These are phyloP conservation scores for Epithemia pelagica DNA, from an alignment of 108 stramenopile genomes.

Conservation along the genomic window DNA sequence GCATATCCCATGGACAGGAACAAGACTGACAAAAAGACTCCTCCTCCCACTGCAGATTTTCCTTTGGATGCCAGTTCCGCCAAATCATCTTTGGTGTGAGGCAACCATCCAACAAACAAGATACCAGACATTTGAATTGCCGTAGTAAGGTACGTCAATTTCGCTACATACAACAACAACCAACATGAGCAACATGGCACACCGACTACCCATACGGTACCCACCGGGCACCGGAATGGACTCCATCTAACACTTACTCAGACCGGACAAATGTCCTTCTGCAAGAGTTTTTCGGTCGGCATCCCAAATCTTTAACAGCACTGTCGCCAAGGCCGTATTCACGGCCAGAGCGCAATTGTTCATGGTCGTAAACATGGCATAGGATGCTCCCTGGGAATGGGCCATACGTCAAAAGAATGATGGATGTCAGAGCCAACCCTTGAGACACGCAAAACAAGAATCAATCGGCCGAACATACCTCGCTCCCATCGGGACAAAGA, in stretches of 20 bases:
- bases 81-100: slow-evolving; percentile 73
- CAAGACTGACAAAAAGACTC: slow-evolving; percentile 64
- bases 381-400: slow-evolving; percentile 46
- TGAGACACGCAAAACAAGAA: background rate
- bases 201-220: no score
- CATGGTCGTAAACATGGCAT: slow-evolving; percentile 86
- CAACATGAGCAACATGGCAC: no score
- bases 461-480: slow-evolving; percentile 7
- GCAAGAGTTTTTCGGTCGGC: slow-evolving; percentile 62
- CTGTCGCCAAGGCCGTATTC: slow-evolving; percentile 48
- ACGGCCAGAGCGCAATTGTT: slow-evolving; percentile 57
- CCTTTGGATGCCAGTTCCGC: slow-evolving; percentile 37
- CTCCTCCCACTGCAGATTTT: slow-evolving; percentile 58
- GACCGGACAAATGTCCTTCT: slow-evolving; percentile 46
- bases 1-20: slow-evolving; percentile 66
- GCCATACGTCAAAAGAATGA: no score
- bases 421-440: background rate
- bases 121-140: slow-evolving; percentile 60
- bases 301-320: slow-evolving; percentile 68
- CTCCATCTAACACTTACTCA: slow-evolving; percentile 28
- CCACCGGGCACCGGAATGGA: no score
- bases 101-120: slow-evolving; percentile 62
- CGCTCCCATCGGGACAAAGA: slow-evolving; percentile 62
- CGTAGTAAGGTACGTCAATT: slow-evolving; percentile 71
- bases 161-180: no score